phyloP scores from a whole-genome alignment of 2,329 filamentous ascomycete species.

The Penicillium sp. region DNA sequence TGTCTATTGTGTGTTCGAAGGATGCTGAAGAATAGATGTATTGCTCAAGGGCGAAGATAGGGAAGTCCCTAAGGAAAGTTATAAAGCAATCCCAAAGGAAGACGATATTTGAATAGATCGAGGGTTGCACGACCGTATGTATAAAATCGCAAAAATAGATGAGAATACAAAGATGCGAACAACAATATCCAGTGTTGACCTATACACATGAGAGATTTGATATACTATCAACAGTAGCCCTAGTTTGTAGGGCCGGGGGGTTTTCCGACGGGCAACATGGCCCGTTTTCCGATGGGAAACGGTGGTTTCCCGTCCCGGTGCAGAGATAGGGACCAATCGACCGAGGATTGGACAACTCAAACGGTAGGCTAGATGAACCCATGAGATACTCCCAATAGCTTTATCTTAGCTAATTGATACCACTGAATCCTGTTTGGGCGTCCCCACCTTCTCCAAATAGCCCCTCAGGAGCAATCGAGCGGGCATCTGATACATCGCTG shows the following conservation, averaged over 20 bases:
- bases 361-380: not conserved
- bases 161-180: not conserved
- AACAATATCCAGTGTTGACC: conserved; percentile 9
- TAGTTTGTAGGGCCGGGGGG: conserved; percentile 7
- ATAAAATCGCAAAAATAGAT: conserved; percentile 11
- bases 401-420: not conserved
- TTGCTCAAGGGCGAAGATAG: conserved; percentile 10
- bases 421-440: not conserved
- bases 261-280: conserved; percentile 38
- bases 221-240: conserved; percentile 29
- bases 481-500: not conserved
- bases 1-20: conserved; percentile 34
- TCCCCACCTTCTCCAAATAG: not conserved
- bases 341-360: not conserved
- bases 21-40: not conserved
- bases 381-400: not conserved
- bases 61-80: not conserved
- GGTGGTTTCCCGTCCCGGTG: not conserved
- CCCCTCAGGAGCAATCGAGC: not conserved
- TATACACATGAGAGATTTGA: conserved; percentile 30
- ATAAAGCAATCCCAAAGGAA: conserved; percentile 1
- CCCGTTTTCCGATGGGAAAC: conserved; percentile 29
- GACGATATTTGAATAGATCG: conserved; percentile 6
- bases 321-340: not conserved
- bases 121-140: conserved; percentile 13